Evolutionary conservation across 2,329 filamentous ascomycete species (phyloP).

Genomic region (Lachnellula hyalina): DNA sequence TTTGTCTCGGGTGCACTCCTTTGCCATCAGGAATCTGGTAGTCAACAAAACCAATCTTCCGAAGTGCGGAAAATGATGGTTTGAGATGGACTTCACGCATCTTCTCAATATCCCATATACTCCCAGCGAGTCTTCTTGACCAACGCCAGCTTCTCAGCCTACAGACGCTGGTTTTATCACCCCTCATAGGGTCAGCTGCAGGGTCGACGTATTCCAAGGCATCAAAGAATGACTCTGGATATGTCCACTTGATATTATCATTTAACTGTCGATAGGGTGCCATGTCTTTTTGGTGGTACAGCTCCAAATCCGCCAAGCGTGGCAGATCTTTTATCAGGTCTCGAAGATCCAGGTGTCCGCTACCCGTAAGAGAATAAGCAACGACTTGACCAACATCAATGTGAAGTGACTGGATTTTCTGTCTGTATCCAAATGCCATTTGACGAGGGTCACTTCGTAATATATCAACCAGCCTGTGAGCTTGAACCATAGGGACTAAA

Average conservation of each 20-base stretch:
- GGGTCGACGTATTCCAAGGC: slow-evolving; percentile 55
- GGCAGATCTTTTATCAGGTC: slow-evolving; percentile 59
- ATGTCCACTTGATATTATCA: slow-evolving; percentile 60
- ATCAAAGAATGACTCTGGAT: slow-evolving; percentile 60
- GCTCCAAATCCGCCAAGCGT: slow-evolving; percentile 62
- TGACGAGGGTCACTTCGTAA: slow-evolving; percentile 35
- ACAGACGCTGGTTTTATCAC: slow-evolving; percentile 27
- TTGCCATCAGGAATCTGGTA: slow-evolving; percentile 50
- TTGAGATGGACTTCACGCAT: slow-evolving; percentile 49
- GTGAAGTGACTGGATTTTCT: slow-evolving; percentile 28
- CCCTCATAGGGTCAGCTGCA: slow-evolving; percentile 18
- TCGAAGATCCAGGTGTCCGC: slow-evolving; percentile 50
- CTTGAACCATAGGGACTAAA: slow-evolving; percentile 48
- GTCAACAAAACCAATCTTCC: slow-evolving; percentile 56
- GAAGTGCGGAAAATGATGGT: slow-evolving; percentile 51
- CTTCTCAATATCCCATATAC: slow-evolving; percentile 42
- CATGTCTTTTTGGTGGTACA: slow-evolving; percentile 65
- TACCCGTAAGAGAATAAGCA: slow-evolving; percentile 46
- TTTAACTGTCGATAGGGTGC: slow-evolving; percentile 59
- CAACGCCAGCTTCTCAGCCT: slow-evolving; percentile 53
- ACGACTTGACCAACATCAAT: slow-evolving; percentile 41
- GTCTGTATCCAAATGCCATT: slow-evolving; percentile 28
- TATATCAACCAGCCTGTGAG: slow-evolving; percentile 46
- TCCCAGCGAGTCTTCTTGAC: slow-evolving; percentile 50
- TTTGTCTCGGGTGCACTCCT: slow-evolving; percentile 34